Base-by-base conservation (phyloP, 2,329 filamentous ascomycete species). In the Paracoccidioides lutzii region DNA sequence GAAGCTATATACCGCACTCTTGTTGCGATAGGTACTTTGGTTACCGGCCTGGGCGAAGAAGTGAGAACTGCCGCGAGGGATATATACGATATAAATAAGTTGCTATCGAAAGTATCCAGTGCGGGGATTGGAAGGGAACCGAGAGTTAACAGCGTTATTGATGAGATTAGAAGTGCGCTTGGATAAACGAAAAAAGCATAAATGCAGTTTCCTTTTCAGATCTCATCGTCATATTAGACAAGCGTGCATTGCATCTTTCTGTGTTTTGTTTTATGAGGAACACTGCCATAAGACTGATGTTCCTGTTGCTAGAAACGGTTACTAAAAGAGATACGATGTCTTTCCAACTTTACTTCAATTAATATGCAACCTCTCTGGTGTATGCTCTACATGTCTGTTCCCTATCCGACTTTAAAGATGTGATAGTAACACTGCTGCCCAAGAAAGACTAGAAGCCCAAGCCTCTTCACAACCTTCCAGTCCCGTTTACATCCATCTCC, bases 1-100 rank as follows among this genome's bases (percentile, higher is more conserved):
- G 93, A 97, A 67, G 87, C 88, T 0, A 73, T 93, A 3, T 97
- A 90, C 67, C 82, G 93, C 28, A 82, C 82, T 0, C 76, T 97
- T 5, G 87, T 95, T 5, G 88, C 88, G 0, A 72, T 91, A 0
- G 94, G 93, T 0, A 98, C 90, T 1, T 67, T 94, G 57, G 69
- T 89, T 22, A 65, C 66, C 30, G 76, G 75, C 5, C 73, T 87
- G 12, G 77, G 82, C n/a, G 73, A 74, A 5, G 78, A 83, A 55
- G 78, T 84, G 57, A 79, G 75, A 61, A 73, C 74, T 62, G 78
- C 79, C 41, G 78, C 79, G 54, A 77, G 77, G 67, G 78, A 82
- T 60, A 72, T 84, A 44, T 76, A 79, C 69, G 73, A 78, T 54
- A 65, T 83, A 53, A 67, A 76, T 51, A 68, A 66, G 60, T 71